Evolutionary conservation across 2,329 filamentous ascomycete species (phyloP), one percentile per base, ranked within the genome.

Genomic region (Ramularia endophylla): DNA sequence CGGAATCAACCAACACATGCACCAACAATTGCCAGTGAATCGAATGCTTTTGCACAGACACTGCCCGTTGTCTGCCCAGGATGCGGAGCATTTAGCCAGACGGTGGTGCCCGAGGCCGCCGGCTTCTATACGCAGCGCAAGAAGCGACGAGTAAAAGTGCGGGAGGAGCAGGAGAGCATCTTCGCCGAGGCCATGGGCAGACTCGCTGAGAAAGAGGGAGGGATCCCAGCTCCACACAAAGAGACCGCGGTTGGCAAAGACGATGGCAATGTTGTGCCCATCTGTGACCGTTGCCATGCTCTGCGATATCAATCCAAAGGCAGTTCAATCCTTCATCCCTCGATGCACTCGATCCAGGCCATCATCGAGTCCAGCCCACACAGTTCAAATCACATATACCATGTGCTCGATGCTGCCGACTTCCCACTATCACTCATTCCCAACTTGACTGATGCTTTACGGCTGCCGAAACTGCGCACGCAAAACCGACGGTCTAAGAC

Each of bases 341-440:
- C 82, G 1, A 75, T 95, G 48, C 77, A 87, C 31, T 81, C 86
- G 2, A 80, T 98, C 38, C 80, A 81, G 51, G 82, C 87, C 48
- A 94, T 88, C 12, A 84, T 98, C 38, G 75, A 82, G 39, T 87
- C 94, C 63, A 94, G 90, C 1, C 89, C 89, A 0, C 82, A 94
- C 65, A 85, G 85, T 60, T 78, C 85, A 60, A 97, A 98, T 57
- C 87, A 95, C 64, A 82, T 98, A 47, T 98, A 97, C 61, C 92
- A 98, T 64, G 74, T 98, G 18, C 70, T 98, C 16, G 92, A 98
- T 59, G 90, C 92, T 2, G 92, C 89, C 46, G 92, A 98, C 64
- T 97, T 98, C 51, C 92, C 92, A 15, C 85, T 98, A 77, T 95
- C 92, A 2, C 67, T 98, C 11, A 73, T 97, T 3, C 86, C 87